A percentile compares a stretch with the other conserved stretches of the same genome.
Evolutionary conservation across 2,329 filamentous ascomycete genomes (phyloP).

Genomic region (Neofusicoccum laricinum): DNA sequence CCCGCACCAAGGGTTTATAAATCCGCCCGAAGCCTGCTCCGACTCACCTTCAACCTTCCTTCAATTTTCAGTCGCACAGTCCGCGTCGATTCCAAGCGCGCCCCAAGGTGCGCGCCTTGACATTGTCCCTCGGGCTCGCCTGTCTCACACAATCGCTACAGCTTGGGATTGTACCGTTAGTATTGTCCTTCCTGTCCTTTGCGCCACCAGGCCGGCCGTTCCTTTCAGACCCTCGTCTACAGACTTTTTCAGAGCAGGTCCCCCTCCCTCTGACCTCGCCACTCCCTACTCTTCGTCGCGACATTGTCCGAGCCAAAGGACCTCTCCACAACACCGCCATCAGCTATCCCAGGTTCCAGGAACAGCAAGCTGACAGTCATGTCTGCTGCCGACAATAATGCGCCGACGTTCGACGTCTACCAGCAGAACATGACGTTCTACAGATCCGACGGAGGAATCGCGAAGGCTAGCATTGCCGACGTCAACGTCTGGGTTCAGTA

Average conservation of each 20-base stretch:
- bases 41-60: no score
- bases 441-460: constrained; percentile 41
- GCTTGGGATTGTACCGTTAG: constrained; percentile 4
- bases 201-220: neutral
- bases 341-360: no score
- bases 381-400: no score
- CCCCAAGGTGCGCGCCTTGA: neutral
- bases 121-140: constrained; percentile 7
- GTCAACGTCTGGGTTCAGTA: constrained; percentile 49
- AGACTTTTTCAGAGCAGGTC: neutral
- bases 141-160: constrained; percentile 11
- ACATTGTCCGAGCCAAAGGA: no score
- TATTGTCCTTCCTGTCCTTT: neutral
- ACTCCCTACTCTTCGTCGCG: neutral
- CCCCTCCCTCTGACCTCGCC: neutral
- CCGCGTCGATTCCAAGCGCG: no score
- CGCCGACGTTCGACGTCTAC: constrained; percentile 45
- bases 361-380: no score
- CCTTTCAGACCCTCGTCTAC: neutral
- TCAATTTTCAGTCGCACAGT: no score
- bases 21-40: no score
- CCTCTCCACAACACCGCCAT: no score
- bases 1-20: no score
- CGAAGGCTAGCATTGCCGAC: constrained; percentile 41
- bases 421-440: constrained; percentile 51